phyloP scores from a whole-genome alignment of 2,329 filamentous ascomycete genomes.

The Beauveria asiatica region DNA sequence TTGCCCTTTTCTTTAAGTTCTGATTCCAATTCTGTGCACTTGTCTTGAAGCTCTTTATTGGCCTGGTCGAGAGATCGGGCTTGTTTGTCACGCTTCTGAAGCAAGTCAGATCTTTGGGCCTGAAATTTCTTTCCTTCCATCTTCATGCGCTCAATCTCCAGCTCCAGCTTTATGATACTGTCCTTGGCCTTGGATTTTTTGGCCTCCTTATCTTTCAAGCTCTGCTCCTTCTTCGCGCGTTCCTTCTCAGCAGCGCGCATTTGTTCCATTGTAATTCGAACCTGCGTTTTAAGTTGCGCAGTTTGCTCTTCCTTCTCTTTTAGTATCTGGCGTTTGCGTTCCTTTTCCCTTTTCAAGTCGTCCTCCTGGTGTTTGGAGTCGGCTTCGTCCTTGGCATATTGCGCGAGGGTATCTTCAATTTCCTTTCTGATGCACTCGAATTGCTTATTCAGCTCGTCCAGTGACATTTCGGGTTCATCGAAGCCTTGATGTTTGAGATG shows the following conservation, averaged over 20 bases:
- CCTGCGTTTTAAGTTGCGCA: slow-evolving; percentile 71
- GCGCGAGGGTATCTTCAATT: slow-evolving; percentile 66
- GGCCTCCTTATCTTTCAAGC: slow-evolving; percentile 57
- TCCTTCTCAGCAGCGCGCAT: slow-evolving; percentile 76
- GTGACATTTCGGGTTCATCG: slow-evolving; percentile 54
- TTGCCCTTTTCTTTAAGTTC: slow-evolving; percentile 59
- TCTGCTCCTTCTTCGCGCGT: slow-evolving; percentile 67
- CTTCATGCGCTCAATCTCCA: slow-evolving; percentile 52
- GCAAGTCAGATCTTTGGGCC: slow-evolving; percentile 42
- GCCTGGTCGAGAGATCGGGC: slow-evolving; percentile 44
- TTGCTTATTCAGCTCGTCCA: slow-evolving; percentile 71
- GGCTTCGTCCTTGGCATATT: slow-evolving; percentile 63
- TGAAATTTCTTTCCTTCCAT: slow-evolving; percentile 46
- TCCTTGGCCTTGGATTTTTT: slow-evolving; percentile 63
- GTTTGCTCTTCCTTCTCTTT: slow-evolving; percentile 91
- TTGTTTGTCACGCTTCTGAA: slow-evolving; percentile 43
- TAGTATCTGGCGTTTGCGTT: slow-evolving; percentile 65
- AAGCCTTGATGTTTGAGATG: slow-evolving; percentile 34
- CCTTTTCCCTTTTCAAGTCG: slow-evolving; percentile 67
- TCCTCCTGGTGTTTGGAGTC: slow-evolving; percentile 59
- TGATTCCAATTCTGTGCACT: slow-evolving; percentile 57
- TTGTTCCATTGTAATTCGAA: slow-evolving; percentile 69
- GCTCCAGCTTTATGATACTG: slow-evolving; percentile 60
- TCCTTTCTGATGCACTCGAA: slow-evolving; percentile 76
- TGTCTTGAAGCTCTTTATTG: slow-evolving; percentile 55